Evolutionary conservation across 2,329 filamentous ascomycete genomes (phyloP).

Genomic region (Geosmithia flava): DNA sequence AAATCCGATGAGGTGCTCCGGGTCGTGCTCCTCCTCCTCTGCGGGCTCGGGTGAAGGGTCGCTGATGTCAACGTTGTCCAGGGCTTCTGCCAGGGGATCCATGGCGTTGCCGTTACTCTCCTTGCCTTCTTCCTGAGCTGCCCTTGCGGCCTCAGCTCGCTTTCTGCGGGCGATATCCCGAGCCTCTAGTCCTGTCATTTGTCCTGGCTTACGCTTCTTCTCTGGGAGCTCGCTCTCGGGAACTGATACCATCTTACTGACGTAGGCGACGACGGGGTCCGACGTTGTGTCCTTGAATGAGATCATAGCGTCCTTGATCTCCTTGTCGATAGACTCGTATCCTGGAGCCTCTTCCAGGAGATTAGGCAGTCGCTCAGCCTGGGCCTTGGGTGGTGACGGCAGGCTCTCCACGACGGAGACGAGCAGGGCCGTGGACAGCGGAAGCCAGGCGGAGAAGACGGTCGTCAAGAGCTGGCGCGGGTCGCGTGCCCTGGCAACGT

Average conservation of each 20-base stretch:
- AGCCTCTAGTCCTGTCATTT: slow-evolving; percentile 80
- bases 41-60: slow-evolving; percentile 21
- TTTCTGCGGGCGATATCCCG: slow-evolving; percentile 79
- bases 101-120: slow-evolving; percentile 29
- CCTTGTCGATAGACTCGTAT: slow-evolving; percentile 52
- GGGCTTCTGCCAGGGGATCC: slow-evolving; percentile 43
- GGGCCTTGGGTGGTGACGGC: slow-evolving; percentile 70
- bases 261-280: slow-evolving; percentile 80
- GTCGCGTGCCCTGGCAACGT: slow-evolving; percentile 74
- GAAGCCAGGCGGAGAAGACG: slow-evolving; percentile 82
- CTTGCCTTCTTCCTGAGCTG: slow-evolving; percentile 45
- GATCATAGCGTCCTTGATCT: slow-evolving; percentile 69
- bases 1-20: slow-evolving; percentile 88
- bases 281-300: slow-evolving; percentile 59
- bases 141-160: slow-evolving; percentile 73
- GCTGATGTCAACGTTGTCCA: slow-evolving; percentile 49
- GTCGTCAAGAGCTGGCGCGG: slow-evolving; percentile 72
- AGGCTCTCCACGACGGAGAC: slow-evolving; percentile 91
- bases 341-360: slow-evolving; percentile 74
- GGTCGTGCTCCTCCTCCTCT: slow-evolving; percentile 51
- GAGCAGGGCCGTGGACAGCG: slow-evolving; percentile 79
- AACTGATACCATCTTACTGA: slow-evolving; percentile 96
- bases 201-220: slow-evolving; percentile 62
- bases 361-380: slow-evolving; percentile 66
- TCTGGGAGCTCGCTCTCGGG: slow-evolving; percentile 84